These are phyloP conservation scores for Schrenkiella parvula DNA, from an alignment of 345 rosid genomes.

Conservation along the genomic window DNA sequence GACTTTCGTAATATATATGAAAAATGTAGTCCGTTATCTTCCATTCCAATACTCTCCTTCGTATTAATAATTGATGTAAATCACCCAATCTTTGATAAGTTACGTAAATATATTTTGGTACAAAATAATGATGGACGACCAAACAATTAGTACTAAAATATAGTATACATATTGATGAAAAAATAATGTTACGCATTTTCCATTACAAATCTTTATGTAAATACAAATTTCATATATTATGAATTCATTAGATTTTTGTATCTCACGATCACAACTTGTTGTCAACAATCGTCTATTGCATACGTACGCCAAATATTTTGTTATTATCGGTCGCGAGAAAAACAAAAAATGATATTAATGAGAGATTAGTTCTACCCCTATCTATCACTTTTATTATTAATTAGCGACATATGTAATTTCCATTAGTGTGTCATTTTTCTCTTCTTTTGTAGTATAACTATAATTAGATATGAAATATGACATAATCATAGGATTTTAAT, in stretches of 20 bases:
- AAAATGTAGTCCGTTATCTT: neutral
- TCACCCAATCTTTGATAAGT: neutral
- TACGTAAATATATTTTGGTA: neutral
- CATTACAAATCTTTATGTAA: neutral
- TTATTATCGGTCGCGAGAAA: no score
- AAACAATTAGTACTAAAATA: neutral
- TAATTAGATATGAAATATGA: conserved; percentile 1
- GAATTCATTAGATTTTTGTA: neutral
- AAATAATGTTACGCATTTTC: neutral
- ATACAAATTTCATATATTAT: neutral
- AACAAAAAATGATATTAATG: neutral
- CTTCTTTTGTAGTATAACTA: neutral
- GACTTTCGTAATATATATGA: neutral
- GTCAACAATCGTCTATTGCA: no score
- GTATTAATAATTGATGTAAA: neutral
- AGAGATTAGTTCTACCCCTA: neutral
- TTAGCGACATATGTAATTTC: neutral
- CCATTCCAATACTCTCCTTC: neutral
- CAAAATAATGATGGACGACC: conserved; percentile 9
- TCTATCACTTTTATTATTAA: neutral
- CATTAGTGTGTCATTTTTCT: neutral
- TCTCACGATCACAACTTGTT: no score
- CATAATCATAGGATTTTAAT: neutral
- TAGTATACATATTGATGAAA: neutral
- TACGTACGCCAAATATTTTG: no score